Evolutionary conservation across 2,329 filamentous ascomycete genomes (phyloP).

Genomic region (Intubia oerlemansii): DNA sequence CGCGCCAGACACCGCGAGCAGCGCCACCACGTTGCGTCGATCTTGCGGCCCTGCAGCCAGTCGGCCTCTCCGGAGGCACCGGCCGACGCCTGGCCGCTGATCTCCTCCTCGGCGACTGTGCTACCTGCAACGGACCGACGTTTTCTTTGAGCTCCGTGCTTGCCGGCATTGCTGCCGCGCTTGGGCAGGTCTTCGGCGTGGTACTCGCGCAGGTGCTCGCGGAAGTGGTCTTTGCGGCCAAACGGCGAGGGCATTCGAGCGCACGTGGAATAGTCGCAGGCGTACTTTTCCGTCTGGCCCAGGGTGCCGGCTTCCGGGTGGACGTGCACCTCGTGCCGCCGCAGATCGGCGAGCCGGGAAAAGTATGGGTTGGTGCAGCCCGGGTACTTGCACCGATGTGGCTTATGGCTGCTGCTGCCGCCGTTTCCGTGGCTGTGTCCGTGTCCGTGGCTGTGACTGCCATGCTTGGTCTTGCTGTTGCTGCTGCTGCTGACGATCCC

Average conservation of each 20-base stretch:
- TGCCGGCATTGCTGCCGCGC: slow-evolving; percentile 14
- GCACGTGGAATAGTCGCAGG: slow-evolving; percentile 31
- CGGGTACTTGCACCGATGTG: too few species aligned
- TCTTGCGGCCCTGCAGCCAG: slow-evolving; percentile 19
- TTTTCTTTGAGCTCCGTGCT: too few species aligned
- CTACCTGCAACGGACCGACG: too few species aligned
- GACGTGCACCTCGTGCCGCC: slow-evolving; percentile 27
- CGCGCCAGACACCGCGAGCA: slow-evolving; percentile 29
- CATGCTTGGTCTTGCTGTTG: too few species aligned
- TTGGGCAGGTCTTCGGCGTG: slow-evolving; percentile 33
- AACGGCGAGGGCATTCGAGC: slow-evolving; percentile 23
- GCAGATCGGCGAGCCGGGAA: slow-evolving; percentile 30
- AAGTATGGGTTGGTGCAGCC: slow-evolving; percentile 26
- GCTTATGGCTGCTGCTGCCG: slow-evolving; percentile 1
- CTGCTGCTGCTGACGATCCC: too few species aligned
- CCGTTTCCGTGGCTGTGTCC: too few species aligned
- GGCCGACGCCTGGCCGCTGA: not conserved
- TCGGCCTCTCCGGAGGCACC: slow-evolving; percentile 6
- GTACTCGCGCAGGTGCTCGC: slow-evolving; percentile 32
- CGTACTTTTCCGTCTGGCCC: slow-evolving; percentile 21
- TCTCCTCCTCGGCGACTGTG: too few species aligned
- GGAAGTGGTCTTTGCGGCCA: slow-evolving; percentile 31
- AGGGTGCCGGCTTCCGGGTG: slow-evolving; percentile 21
- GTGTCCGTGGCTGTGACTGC: too few species aligned
- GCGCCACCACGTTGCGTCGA: slow-evolving; percentile 27